These are phyloP conservation scores for Penstemon newberryi DNA, from an alignment of 257 asterid genomes.

Conservation along the genomic window DNA sequence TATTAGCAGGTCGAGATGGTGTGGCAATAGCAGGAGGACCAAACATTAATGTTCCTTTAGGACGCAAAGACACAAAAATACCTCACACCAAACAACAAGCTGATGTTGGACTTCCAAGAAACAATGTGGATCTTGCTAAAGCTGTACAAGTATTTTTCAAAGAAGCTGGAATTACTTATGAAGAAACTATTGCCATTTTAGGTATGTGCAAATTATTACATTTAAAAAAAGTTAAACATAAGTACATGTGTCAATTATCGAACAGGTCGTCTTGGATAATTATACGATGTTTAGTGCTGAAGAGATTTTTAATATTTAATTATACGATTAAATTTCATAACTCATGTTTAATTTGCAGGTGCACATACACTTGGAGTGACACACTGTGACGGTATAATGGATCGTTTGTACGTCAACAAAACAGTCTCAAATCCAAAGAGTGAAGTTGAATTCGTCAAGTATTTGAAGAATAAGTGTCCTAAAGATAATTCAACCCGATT, in stretches of 20 bases:
- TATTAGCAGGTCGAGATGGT: slow-evolving; percentile 44
- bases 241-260: not conserved
- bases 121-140: slow-evolving; percentile 25
- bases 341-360: slow-evolving; percentile 25
- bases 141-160: slow-evolving; percentile 19
- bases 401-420: slow-evolving; percentile 27
- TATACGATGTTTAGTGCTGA: no score
- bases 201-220: slow-evolving; percentile 18
- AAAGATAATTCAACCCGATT: slow-evolving; percentile 14
- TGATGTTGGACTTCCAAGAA: slow-evolving; percentile 31
- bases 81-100: slow-evolving; percentile 33
- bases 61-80: slow-evolving; percentile 34
- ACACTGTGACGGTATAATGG: slow-evolving; percentile 32
- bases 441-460: slow-evolving; percentile 14
- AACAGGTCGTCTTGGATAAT: not conserved
- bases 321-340: not conserved
- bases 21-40: slow-evolving; percentile 46
- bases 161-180: slow-evolving; percentile 36
- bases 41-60: slow-evolving; percentile 34
- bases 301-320: not conserved
- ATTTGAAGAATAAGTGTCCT: slow-evolving; percentile 33
- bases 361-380: slow-evolving; percentile 42
- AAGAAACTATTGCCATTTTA: slow-evolving; percentile 42
- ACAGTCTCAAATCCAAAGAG: slow-evolving; percentile 11
- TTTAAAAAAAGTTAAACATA: not conserved